Evolutionary conservation across 768 basidiomycete genomes (phyloP).

Genomic region (Tephrocybe rancida): DNA sequence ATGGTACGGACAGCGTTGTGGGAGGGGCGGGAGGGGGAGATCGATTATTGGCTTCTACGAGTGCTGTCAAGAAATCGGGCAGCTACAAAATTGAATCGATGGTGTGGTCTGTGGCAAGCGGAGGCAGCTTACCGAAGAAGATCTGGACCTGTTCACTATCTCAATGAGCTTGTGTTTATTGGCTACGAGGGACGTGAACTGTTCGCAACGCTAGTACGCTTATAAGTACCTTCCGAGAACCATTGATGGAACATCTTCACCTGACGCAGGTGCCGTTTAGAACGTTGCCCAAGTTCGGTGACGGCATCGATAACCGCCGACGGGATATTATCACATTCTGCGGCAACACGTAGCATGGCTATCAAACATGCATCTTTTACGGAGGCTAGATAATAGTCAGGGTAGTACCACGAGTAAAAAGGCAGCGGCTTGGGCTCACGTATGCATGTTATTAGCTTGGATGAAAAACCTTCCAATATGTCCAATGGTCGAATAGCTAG

Average conservation of each 20-base stretch:
- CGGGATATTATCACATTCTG: slow-evolving; percentile 58
- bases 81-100: slow-evolving; percentile 44
- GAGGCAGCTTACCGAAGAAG: slow-evolving; percentile 53
- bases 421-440: slow-evolving; percentile 35
- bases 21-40: slow-evolving; percentile 14
- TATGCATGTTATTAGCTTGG: slow-evolving; percentile 39
- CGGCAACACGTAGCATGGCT: slow-evolving; percentile 68
- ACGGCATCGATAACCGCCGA: slow-evolving; percentile 45
- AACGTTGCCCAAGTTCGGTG: slow-evolving; percentile 39
- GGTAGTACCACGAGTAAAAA: slow-evolving; percentile 1
- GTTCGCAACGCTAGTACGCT: slow-evolving; percentile 61
- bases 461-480: slow-evolving; percentile 48
- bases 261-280: slow-evolving; percentile 58
- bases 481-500: slow-evolving; percentile 51
- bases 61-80: slow-evolving; percentile 64
- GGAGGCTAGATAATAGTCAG: slow-evolving; percentile 45
- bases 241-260: slow-evolving; percentile 35
- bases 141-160: slow-evolving; percentile 49
- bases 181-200: slow-evolving; percentile 56
- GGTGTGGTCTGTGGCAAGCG: background rate
- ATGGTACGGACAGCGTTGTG: slow-evolving; percentile 18
- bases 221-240: slow-evolving; percentile 6
- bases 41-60: slow-evolving; percentile 25
- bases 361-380: slow-evolving; percentile 76
- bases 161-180: slow-evolving; percentile 47